phyloP scores from a whole-genome alignment of 129 eudicot genomes.

The Logfia minima region DNA sequence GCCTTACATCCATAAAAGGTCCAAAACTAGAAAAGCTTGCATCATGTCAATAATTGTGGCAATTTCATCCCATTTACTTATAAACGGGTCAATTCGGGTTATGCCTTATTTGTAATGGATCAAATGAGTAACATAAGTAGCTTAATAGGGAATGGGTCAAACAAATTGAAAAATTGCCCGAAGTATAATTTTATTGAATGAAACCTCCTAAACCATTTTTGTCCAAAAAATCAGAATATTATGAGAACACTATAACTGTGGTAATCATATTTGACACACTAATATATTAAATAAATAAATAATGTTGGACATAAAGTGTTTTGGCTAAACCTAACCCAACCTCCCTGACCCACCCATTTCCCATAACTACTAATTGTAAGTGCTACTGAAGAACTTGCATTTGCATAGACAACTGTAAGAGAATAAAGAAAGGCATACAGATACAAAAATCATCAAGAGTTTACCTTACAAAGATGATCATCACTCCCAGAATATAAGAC shows the following conservation, averaged over 20 bases:
- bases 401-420: neutral
- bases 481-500: constrained; percentile 85
- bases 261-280: neutral
- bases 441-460: neutral
- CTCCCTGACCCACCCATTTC: neutral
- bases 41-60: neutral
- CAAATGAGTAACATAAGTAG: neutral
- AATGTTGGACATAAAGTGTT: neutral
- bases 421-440: neutral
- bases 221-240: neutral
- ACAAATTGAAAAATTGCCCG: neutral
- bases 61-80: neutral
- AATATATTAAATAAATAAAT: too few species aligned
- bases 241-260: neutral
- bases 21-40: neutral
- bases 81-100: neutral
- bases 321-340: neutral
- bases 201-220: neutral
- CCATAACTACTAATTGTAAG: neutral
- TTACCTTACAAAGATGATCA: constrained; percentile 79
- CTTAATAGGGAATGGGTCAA: neutral
- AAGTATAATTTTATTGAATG: too few species aligned
- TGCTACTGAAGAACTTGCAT: neutral
- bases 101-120: neutral
- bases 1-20: neutral